Evolutionary conservation across 2,329 filamentous ascomycete species (phyloP), one percentile per base, ranked within the genome.

Genomic region (Venturia asperata): DNA sequence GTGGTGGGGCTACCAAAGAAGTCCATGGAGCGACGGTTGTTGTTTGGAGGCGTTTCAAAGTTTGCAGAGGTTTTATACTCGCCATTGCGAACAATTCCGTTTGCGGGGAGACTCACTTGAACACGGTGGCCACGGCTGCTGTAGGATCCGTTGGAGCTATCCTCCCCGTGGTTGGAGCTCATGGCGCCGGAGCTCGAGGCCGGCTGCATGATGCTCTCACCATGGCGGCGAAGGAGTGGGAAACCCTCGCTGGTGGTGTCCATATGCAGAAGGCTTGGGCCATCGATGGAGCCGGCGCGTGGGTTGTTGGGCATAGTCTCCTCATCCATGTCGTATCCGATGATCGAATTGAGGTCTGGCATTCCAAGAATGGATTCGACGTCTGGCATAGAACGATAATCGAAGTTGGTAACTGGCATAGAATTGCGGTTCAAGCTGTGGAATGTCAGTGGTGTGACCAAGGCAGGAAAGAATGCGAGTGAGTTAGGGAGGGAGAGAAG

Each of bases 261-360:
- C 77, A 90, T 84, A 74, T 87, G 84, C 68, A 90, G 81, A 74
- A 87, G 89, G 68, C 83, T 86, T 72, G 86, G 87, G 69, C 88
- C 83, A 67, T 89, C 86, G 60, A 86, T 83, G 62, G 85, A 87
- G 37, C 84, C 81, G 27, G 82, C 76, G 30, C 80, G 74, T 67
- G 81, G 78, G 43, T 79, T 73, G 49, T 69, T 63, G 62, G 74
- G 72, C 65, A 82, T 78, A 65, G 79, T 80, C 65, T 74, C 72
- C 72, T 66, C 64, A 11, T 74, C 70, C 66, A 77, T 75, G 66
- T 92, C 87, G 67, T 80, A 77, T 69, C 81, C 91, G 74, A 97
- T 96, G 45, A 96, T 81, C 72, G 95, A 96, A 65, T 89, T 87
- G 34, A 91, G 85, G 15, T 90, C 92, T 77, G 94, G 92, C 72